Percentiles rank a stretch among this genome's conserved stretches.
These are phyloP conservation scores for Agaricus blazei DNA, from an alignment of 768 basidiomycete genomes.

Conservation along the genomic window DNA sequence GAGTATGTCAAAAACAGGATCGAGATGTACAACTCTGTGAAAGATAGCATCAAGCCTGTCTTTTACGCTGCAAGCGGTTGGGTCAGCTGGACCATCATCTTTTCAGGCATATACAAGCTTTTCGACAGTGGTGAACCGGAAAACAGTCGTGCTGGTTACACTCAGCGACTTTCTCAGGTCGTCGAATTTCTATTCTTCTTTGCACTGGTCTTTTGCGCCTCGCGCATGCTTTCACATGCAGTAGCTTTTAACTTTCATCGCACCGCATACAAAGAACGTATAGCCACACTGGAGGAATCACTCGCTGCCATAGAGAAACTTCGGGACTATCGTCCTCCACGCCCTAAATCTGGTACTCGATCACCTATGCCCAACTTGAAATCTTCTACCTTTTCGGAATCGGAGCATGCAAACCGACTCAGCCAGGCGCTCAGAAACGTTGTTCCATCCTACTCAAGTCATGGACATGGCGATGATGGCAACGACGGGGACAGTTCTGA, in stretches of 20 bases:
- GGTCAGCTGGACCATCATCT: slow-evolving; percentile 75
- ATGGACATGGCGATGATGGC: slow-evolving; percentile 15
- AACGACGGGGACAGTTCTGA: slow-evolving; percentile 15
- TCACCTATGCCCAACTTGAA: slow-evolving; percentile 26
- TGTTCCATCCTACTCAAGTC: slow-evolving; percentile 13
- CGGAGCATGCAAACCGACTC: slow-evolving; percentile 35
- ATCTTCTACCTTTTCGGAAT: slow-evolving; percentile 34
- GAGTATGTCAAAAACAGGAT: slow-evolving; percentile 61
- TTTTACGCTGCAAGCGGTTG: slow-evolving; percentile 69
- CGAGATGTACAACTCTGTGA: slow-evolving; percentile 67
- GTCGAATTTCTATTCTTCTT: slow-evolving; percentile 76
- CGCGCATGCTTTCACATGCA: slow-evolving; percentile 66
- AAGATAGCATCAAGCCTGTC: slow-evolving; percentile 64
- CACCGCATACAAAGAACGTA: slow-evolving; percentile 71
- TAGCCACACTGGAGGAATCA: slow-evolving; percentile 48
- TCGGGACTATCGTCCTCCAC: slow-evolving; percentile 56
- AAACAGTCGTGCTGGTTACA: slow-evolving; percentile 55
- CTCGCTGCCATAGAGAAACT: slow-evolving; percentile 62
- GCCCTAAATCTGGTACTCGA: slow-evolving; percentile 31
- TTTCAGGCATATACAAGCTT: slow-evolving; percentile 57
- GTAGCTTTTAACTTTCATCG: slow-evolving; percentile 73
- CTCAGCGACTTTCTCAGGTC: slow-evolving; percentile 50
- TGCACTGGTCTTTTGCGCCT: slow-evolving; percentile 54
- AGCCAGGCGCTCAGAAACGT: slow-evolving; percentile 24
- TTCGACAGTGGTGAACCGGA: slow-evolving; percentile 34